Conservation (phyloP, 1,284 basidiomycete species). For the Melampsora americana region DNA sequence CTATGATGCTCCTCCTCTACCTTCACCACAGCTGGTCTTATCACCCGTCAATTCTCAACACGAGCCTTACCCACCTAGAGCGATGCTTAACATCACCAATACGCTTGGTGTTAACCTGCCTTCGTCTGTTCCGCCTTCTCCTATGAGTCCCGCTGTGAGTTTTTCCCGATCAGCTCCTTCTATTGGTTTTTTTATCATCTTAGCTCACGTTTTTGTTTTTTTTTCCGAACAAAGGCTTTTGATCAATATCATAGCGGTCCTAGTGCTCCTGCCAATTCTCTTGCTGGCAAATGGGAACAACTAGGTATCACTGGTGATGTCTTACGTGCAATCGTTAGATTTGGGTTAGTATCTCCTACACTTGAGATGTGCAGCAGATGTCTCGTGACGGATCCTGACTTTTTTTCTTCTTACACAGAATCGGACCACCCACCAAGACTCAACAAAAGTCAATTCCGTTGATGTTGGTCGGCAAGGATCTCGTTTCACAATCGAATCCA, state of each 20-base stretch:
- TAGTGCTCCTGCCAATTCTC: slow-evolving; percentile 21
- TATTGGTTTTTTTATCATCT: not conserved
- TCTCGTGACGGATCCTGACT: not conserved
- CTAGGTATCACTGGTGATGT: slow-evolving; percentile 79
- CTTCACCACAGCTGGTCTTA: no score
- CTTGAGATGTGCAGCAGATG: not conserved
- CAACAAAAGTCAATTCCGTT: slow-evolving; percentile 94
- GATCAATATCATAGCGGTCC: not conserved
- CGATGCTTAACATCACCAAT: no score
- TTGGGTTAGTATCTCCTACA: slow-evolving; percentile 64
- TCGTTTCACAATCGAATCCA: slow-evolving; percentile 96
- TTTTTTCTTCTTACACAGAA: not conserved
- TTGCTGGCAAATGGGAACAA: slow-evolving; percentile 79
- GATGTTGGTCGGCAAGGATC: slow-evolving; percentile 85
- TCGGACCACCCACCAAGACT: slow-evolving; percentile 94
- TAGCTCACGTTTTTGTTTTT: not conserved
- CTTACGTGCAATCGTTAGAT: slow-evolving; percentile 81
- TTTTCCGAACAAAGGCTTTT: not conserved
- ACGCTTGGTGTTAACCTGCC: no score
- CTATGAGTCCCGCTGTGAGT: slow-evolving; percentile 28
- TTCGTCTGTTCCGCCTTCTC: not conserved
- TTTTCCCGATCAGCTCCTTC: not conserved
- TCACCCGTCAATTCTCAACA: no score
- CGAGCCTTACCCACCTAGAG: no score
- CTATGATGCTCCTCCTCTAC: no score